These are phyloP conservation scores for Aspergillus calidoustus DNA, from an alignment of 2,329 filamentous ascomycete species.

Conservation along the genomic window DNA sequence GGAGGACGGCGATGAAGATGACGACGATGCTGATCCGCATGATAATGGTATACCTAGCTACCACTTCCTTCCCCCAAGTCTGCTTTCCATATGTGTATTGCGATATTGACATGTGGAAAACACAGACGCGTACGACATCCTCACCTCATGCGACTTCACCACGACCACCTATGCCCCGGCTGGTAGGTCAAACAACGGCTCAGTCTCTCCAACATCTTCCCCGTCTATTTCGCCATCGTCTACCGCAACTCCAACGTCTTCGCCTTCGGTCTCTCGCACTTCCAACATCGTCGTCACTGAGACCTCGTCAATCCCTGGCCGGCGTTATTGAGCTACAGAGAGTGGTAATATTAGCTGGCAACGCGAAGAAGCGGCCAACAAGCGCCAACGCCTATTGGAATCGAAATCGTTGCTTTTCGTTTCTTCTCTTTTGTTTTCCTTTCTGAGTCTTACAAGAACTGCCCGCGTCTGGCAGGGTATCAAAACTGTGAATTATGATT, in stretches of 20 bases:
- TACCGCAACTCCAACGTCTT: neutral
- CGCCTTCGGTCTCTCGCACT: neutral
- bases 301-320: neutral
- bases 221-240: neutral
- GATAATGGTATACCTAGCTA: slow-evolving; percentile 31
- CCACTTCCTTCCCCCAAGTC: neutral
- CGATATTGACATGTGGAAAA: slow-evolving; percentile 13
- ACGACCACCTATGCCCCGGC: slow-evolving; percentile 34
- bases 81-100: neutral
- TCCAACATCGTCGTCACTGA: neutral
- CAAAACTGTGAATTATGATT: no score
- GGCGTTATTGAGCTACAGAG: neutral
- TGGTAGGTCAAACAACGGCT: slow-evolving; percentile 25
- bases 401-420: no score
- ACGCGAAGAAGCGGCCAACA: no score
- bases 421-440: no score
- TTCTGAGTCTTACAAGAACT: no score
- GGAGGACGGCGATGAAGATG: slow-evolving; percentile 18
- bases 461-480: no score
- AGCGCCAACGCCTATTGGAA: no score
- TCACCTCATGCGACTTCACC: slow-evolving; percentile 32
- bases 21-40: slow-evolving; percentile 23
- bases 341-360: no score
- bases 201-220: slow-evolving; percentile 2
- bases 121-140: slow-evolving; percentile 37